phyloP scores from a whole-genome alignment of 805 yeast genomes.

The Saccharomycopsis fermentans region DNA sequence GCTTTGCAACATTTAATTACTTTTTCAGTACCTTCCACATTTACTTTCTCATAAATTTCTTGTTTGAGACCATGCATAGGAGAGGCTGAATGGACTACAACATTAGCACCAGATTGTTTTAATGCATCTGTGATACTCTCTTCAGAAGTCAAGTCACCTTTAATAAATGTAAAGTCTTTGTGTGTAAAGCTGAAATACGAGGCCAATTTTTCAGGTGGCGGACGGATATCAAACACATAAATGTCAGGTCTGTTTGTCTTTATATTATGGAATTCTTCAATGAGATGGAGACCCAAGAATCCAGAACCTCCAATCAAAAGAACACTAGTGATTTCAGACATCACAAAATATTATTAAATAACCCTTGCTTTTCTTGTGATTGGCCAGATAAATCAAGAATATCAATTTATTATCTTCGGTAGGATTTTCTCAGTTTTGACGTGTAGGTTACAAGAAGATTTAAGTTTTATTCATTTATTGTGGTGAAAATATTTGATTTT shows the following conservation, averaged over 20 bases:
- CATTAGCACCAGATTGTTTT: constrained; percentile 46
- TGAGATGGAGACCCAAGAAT: constrained; percentile 82
- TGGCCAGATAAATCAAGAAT: background rate
- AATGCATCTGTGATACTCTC: constrained; percentile 62
- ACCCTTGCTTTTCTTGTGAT: background rate
- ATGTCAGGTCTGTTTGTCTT: constrained; percentile 55
- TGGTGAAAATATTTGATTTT: background rate
- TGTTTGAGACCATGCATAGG: constrained; percentile 88
- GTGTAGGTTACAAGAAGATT: background rate
- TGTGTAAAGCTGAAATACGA: constrained; percentile 67
- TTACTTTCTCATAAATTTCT: constrained; percentile 77
- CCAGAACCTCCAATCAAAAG: constrained; percentile 94
- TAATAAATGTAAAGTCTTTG: constrained; percentile 44
- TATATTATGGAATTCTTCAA: constrained; percentile 68
- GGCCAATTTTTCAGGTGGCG: constrained; percentile 64
- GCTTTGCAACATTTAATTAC: constrained; percentile 54
- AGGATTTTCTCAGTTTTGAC: background rate
- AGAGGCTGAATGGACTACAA: constrained; percentile 91
- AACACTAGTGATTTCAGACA: constrained; percentile 29
- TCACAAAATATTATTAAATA: background rate
- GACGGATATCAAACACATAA: constrained; percentile 86
- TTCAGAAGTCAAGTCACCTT: constrained; percentile 77
- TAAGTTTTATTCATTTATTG: too few relatives aligned
- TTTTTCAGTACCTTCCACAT: constrained; percentile 79
- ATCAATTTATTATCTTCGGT: background rate